phyloP scores from a whole-genome alignment of 2,329 filamentous ascomycete species.

The Rhexocercosporidium sp. region DNA sequence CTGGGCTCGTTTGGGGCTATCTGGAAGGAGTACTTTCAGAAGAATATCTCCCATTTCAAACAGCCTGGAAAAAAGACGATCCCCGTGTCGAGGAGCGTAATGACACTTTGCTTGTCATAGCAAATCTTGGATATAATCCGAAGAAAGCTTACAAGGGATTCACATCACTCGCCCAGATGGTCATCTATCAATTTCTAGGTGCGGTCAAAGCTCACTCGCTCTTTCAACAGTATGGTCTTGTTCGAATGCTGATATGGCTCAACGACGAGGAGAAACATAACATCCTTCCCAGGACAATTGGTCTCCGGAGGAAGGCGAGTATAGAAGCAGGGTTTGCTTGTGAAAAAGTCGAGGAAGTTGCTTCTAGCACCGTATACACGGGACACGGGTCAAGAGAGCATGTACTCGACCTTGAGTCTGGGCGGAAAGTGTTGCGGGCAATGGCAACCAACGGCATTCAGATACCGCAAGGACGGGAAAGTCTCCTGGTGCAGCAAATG shows the following conservation, averaged over 20 bases:
- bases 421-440: conserved; percentile 46
- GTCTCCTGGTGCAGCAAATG: conserved; percentile 24
- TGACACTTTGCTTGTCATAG: conserved; percentile 73
- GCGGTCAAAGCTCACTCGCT: conserved; percentile 62
- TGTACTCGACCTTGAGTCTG: conserved; percentile 54
- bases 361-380: conserved; percentile 42
- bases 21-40: conserved; percentile 59
- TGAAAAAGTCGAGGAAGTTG: conserved; percentile 64
- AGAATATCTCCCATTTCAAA: conserved; percentile 60
- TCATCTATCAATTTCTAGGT: conserved; percentile 66
- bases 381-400: conserved; percentile 47
- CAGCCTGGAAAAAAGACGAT: conserved; percentile 41
- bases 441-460: conserved; percentile 52
- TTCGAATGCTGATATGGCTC: conserved; percentile 80
- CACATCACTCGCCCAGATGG: conserved; percentile 60
- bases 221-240: conserved; percentile 77
- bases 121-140: conserved; percentile 65
- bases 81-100: conserved; percentile 59
- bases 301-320: conserved; percentile 59
- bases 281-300: conserved; percentile 65
- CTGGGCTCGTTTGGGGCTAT: conserved; percentile 65
- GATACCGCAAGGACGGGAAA: conserved; percentile 54
- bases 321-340: conserved; percentile 66
- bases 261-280: conserved; percentile 62
- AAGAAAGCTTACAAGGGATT: conserved; percentile 56